phyloP scores from a whole-genome alignment of 495 filamentous ascomycete species.

The Aspergillus nanangensis region DNA sequence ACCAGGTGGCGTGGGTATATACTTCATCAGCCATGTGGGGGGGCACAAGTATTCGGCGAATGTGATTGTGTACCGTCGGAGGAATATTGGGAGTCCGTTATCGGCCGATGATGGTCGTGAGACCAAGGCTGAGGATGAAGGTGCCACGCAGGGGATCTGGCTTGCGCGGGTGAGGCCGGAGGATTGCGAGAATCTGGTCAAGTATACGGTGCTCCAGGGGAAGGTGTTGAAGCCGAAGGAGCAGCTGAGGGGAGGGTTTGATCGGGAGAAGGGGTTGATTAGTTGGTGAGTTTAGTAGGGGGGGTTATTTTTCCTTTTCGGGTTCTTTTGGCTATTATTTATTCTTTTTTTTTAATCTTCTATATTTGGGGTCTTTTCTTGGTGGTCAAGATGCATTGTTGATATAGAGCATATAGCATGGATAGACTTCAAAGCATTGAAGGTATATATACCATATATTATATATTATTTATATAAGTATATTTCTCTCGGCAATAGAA shows the following conservation, averaged over 20 bases:
- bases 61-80: conserved; percentile 78
- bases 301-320: background rate
- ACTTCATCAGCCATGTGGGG: conserved; percentile 87
- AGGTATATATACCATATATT: no score
- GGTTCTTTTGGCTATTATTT: background rate
- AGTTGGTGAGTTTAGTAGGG: conserved; percentile 64
- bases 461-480: no score
- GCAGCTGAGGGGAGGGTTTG: conserved; percentile 87
- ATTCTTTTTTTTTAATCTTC: background rate
- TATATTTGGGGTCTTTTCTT: no score
- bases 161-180: conserved; percentile 82
- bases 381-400: no score
- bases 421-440: no score
- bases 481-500: no score
- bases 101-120: conserved; percentile 50
- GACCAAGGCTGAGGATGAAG: conserved; percentile 40
- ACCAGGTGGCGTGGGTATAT: conserved; percentile 86
- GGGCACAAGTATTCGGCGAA: conserved; percentile 56
- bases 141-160: conserved; percentile 89
- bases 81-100: no score
- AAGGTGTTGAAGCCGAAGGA: conserved; percentile 84
- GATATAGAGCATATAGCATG: no score
- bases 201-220: conserved; percentile 85
- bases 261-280: conserved; percentile 69
- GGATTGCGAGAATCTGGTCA: conserved; percentile 91